Conservation (phyloP, 106 monocot species). For the Agapanthus africanus region DNA sequence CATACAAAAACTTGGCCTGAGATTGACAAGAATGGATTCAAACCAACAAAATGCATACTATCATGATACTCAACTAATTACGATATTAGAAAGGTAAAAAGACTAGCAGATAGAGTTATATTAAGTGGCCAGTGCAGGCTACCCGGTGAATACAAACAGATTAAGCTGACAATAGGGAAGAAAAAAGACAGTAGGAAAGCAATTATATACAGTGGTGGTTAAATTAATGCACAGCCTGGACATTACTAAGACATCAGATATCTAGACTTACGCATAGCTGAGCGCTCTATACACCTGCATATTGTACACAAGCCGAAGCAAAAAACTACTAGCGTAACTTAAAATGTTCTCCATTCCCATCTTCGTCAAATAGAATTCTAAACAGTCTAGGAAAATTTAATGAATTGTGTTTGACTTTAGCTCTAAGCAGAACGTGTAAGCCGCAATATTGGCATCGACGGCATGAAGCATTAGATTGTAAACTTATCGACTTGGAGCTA, state of each 20-base stretch:
- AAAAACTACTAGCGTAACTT: neutral
- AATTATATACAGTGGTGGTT: neutral
- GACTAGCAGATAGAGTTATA: neutral
- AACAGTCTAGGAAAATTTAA: neutral
- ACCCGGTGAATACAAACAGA: neutral
- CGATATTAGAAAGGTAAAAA: neutral
- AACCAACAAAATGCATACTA: neutral
- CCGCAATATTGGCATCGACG: neutral
- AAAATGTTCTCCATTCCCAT: neutral
- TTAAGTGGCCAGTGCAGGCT: neutral
- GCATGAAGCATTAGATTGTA: neutral
- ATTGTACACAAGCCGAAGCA: no score
- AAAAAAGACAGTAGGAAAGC: neutral
- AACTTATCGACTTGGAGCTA: no score
- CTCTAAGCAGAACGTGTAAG: neutral
- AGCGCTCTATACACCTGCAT: neutral
- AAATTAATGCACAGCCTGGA: neutral
- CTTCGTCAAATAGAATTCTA: neutral
- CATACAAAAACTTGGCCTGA: conserved; percentile 83
- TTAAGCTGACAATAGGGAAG: neutral
- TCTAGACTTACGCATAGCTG: neutral
- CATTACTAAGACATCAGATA: neutral
- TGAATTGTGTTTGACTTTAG: neutral
- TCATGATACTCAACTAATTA: neutral
- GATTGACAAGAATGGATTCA: neutral